Base-by-base conservation (phyloP, 495 filamentous ascomycete species). In the Eremomyces bilateralis region DNA sequence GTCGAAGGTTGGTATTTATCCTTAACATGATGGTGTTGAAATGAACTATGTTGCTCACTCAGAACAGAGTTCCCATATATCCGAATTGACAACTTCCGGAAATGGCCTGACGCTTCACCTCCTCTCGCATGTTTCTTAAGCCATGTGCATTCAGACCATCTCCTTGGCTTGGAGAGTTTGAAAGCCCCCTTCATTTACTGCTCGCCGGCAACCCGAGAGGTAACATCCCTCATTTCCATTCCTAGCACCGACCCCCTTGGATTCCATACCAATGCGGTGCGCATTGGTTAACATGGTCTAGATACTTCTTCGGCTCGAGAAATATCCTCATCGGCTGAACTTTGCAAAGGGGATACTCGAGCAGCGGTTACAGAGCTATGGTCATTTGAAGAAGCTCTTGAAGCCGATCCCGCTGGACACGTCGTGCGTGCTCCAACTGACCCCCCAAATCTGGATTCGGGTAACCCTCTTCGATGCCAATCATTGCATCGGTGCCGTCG, bases 141-240 rank as follows among this genome's bases (percentile, higher is more conserved):
- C 47, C 85, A 95, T 65, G 73, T 91, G 8, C 85, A 94, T 50
- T 90, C 75, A 37, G 84, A 94, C 42, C 84, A 95, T 53, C 64
- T 93, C 4, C 66, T 65, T 37, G 85, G 85, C 1, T 63, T 94
- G 19, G 85, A 93, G 47, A 71, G 60, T 33, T 62, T 77, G 33
- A 66, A 67, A 21, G 63, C 75, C 17, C 76, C 80, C 0, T 91
- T 90, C 44, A 68, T 95, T 30, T 92, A 91, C 52, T 93, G 84
- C 54, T 93, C 84, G 6, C 63, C 73, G 1, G 76, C 77, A 2
- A 93, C 85, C 0, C 70, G 65, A 45, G 77, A 84, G 53, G 71
- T 83, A 53, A 34, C 38, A 37, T 18, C 24, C 13, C 21, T 34
- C 10, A 3, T 17, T 28, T 29, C 24, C 20, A 16, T 39, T 29